These are phyloP conservation scores for Fusarium verticillioides DNA, from an alignment of 2,329 filamentous ascomycete species.

Conservation along the genomic window DNA sequence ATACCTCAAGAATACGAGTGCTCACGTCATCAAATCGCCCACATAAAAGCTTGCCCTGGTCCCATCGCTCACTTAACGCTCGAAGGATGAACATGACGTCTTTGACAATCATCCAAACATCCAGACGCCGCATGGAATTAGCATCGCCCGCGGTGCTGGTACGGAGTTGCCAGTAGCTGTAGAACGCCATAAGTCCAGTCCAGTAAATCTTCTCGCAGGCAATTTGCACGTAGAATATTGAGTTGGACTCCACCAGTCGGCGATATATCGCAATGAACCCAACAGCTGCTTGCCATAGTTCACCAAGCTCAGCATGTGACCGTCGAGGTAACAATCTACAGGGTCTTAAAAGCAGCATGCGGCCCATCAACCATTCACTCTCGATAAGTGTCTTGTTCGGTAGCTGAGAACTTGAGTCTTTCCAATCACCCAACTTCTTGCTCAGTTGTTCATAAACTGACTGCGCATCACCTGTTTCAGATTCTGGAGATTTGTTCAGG, in stretches of 20 bases:
- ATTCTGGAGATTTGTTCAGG: rapidly evolving
- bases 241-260: background rate
- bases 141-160: rapidly evolving
- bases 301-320: background rate
- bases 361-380: constrained; percentile 19
- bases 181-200: background rate
- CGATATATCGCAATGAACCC: constrained; percentile 4
- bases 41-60: background rate
- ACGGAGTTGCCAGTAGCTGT: background rate
- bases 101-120: constrained; percentile 7
- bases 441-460: background rate
- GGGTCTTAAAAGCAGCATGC: background rate
- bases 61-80: constrained; percentile 5
- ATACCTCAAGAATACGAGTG: background rate
- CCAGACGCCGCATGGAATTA: background rate
- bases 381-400: constrained; percentile 1
- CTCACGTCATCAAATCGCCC: background rate
- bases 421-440: background rate
- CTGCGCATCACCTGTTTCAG: rapidly evolving
- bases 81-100: constrained; percentile 3
- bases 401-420: constrained; percentile 2
- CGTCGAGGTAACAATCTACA: background rate
- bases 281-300: background rate
- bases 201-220: constrained; percentile 15
- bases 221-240: constrained; percentile 16